Evolutionary conservation across 768 basidiomycete species (phyloP).

Genomic region (Russula abietina): DNA sequence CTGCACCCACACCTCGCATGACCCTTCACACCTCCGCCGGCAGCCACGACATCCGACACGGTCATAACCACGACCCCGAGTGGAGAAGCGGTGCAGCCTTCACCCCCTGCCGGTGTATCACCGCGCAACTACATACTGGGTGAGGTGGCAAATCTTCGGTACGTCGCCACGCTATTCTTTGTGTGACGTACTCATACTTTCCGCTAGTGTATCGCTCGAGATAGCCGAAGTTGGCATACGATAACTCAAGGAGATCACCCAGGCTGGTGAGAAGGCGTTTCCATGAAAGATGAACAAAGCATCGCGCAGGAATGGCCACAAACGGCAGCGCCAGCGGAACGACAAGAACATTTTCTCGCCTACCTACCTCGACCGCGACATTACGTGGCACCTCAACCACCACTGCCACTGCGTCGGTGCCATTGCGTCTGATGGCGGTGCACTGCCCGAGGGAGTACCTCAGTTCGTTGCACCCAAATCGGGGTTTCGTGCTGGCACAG

Average conservation of each 20-base stretch:
- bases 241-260: no score
- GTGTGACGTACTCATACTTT: no score
- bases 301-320: conserved; percentile 77
- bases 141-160: no score
- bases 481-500: neutral
- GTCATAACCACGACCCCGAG: conserved; percentile 1
- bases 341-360: neutral
- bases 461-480: neutral
- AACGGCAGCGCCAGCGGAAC: conserved; percentile 6
- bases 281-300: conserved; percentile 57
- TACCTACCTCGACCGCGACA: neutral
- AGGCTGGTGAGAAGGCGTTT: no score
- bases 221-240: no score
- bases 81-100: conserved; percentile 12
- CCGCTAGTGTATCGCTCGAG: no score
- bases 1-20: conserved; percentile 2
- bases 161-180: no score
- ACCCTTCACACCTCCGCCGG: conserved; percentile 9
- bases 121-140: conserved; percentile 23
- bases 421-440: neutral
- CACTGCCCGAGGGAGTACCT: neutral
- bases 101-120: conserved; percentile 23
- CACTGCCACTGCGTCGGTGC: neutral
- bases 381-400: neutral
- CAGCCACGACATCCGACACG: neutral